These are phyloP conservation scores for Leonotis leonurus DNA, from an alignment of 257 asterid species.

Conservation along the genomic window DNA sequence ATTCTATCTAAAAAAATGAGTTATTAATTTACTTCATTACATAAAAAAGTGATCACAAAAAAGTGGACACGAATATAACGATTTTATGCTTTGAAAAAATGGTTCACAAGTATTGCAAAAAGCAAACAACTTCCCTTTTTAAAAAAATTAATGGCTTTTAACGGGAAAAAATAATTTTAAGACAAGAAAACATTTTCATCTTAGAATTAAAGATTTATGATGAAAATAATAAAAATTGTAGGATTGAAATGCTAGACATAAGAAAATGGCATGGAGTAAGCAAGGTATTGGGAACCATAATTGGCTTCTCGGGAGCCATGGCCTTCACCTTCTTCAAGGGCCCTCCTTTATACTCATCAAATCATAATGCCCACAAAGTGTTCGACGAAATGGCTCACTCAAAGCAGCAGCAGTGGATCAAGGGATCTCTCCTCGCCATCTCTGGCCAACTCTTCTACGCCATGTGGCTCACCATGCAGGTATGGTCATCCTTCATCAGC, in stretches of 20 bases:
- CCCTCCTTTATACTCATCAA: slow-evolving; percentile 28
- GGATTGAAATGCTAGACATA: slow-evolving; percentile 42
- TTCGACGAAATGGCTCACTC: not conserved
- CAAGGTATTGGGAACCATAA: slow-evolving; percentile 41
- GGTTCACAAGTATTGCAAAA: no score
- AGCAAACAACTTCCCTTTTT: no score
- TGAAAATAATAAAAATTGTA: slow-evolving; percentile 4
- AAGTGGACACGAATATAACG: no score
- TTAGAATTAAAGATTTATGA: no score
- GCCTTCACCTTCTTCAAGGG: slow-evolving; percentile 53
- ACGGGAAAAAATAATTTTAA: no score
- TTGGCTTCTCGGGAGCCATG: slow-evolving; percentile 46
- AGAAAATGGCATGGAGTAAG: slow-evolving; percentile 42
- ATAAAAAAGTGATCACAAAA: no score
- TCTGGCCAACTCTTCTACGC: slow-evolving; percentile 41
- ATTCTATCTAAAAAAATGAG: no score
- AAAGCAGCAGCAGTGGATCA: slow-evolving; percentile 40
- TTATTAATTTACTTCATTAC: no score
- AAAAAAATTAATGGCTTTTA: no score
- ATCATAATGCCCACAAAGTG: not conserved
- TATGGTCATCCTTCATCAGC: not conserved
- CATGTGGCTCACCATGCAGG: slow-evolving; percentile 65
- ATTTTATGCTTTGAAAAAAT: no score
- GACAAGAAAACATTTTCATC: no score
- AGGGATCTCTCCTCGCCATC: slow-evolving; percentile 50